Evolutionary conservation across 164 flowering plant genomes (phyloP), one percentile per base, ranked within the genome.

Genomic region (Piper longum): DNA sequence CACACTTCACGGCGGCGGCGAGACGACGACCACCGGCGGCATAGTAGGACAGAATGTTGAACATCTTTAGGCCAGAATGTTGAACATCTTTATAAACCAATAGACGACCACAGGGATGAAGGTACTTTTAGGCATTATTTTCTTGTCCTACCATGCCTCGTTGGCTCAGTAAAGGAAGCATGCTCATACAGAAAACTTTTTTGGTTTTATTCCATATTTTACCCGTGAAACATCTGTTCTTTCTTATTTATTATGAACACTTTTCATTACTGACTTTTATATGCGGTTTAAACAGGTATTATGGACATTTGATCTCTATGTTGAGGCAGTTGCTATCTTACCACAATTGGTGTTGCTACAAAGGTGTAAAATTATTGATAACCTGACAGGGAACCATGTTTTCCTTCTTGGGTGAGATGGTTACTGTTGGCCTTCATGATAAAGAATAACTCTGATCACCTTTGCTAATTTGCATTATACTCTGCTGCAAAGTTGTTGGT

Each of bases 291-390:
- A 26, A 13, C 41, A 57, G 60, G 60, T 57, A 4, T 57, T 57
- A 26, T 57, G 88, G 85, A 64, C 84, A 60, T 81, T 80, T 68
- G 82, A 85, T 4, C n/a, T 84, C 16, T 84, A 84, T 56, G 75
- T 84, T 48, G 89, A 84, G 72, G 86, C 86, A 36, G 83, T 81
- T 3, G 81, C 86, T 8, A 84, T 84, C 60, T 62, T 84, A 19
- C 83, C 89, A 0, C 89, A 82, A 52, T 56, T 84, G 70, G 80
- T 84, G n/a, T 68, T 84, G 59, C 74, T 84, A 59, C 86, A 84
- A 66, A 69, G 82, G 58, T 73, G 82, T 5, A 79, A 77, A 58
- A 84, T 80, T 64, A 79, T 84, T 36, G 89, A 84, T 67, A 84
- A 80, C 75, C 74, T 82, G 56, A 81, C 89, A 41, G 86, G 79